Evolutionary conservation across 352 stramenopile genomes (phyloP).

Genomic region (Globisporangium megalacanthum): DNA sequence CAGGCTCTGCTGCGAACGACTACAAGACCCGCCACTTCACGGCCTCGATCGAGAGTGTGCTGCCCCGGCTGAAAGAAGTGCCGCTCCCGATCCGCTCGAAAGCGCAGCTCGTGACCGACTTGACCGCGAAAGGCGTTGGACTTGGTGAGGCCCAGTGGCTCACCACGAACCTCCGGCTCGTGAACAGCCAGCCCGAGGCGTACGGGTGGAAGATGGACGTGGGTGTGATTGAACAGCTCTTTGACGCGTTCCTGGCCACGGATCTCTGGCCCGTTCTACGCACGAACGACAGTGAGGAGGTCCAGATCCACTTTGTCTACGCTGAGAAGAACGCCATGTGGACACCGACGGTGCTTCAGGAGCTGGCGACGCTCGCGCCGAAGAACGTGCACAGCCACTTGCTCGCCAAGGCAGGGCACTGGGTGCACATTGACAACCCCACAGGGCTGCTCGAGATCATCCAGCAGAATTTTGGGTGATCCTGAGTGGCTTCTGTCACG

Average conservation of each 20-base stretch:
- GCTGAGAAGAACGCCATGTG: constrained; percentile 77
- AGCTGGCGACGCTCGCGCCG: constrained; percentile 37
- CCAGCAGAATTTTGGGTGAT: constrained; percentile 25
- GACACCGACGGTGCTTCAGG: constrained; percentile 37
- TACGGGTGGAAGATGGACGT: constrained; percentile 85
- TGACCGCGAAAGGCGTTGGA: constrained; percentile 53
- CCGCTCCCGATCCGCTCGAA: constrained; percentile 71
- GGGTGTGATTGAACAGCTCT: constrained; percentile 66
- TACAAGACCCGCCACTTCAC: constrained; percentile 57
- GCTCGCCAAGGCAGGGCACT: constrained; percentile 71
- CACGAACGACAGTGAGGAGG: constrained; percentile 24
- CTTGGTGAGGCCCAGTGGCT: constrained; percentile 76
- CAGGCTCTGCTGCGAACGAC: constrained; percentile 53
- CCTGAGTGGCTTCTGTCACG: not conserved
- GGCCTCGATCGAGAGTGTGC: constrained; percentile 67
- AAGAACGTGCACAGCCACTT: constrained; percentile 59
- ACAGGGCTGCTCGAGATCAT: constrained; percentile 65
- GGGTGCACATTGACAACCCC: constrained; percentile 85
- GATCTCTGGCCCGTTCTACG: constrained; percentile 63
- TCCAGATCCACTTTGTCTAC: constrained; percentile 72
- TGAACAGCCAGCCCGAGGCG: constrained; percentile 37
- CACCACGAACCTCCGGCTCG: constrained; percentile 68
- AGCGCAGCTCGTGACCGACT: constrained; percentile 49
- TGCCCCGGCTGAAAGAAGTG: constrained; percentile 66
- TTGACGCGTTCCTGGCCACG: constrained; percentile 54